A percentile compares a stretch with the other conserved stretches of the same genome.
These are phyloP conservation scores for Hemileccinum rubropunctum DNA, from an alignment of 768 basidiomycete genomes.

Conservation along the genomic window DNA sequence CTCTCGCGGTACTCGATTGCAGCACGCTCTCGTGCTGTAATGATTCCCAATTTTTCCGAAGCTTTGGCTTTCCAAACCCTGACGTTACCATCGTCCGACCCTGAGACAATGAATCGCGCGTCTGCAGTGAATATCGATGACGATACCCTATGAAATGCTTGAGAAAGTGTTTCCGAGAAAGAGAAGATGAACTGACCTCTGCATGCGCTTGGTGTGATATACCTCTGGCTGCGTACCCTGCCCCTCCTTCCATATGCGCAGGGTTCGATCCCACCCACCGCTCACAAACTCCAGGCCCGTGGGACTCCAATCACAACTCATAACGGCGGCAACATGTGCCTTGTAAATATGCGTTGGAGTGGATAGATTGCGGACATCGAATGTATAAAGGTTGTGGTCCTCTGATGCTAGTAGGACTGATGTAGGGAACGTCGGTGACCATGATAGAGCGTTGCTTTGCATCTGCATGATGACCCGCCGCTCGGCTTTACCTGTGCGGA, in stretches of 20 bases:
- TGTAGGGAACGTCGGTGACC: slow-evolving; percentile 97
- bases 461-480: slow-evolving; percentile 91
- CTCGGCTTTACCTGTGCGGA: slow-evolving; percentile 95
- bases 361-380: slow-evolving; percentile 84
- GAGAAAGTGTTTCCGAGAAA: background rate
- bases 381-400: slow-evolving; percentile 98
- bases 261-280: slow-evolving; percentile 94
- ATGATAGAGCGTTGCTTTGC: slow-evolving; percentile 85
- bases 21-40: slow-evolving; percentile 87
- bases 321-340: slow-evolving; percentile 94
- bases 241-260: slow-evolving; percentile 90
- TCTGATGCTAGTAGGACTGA: slow-evolving; percentile 92
- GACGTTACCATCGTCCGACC: slow-evolving; percentile 94
- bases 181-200: slow-evolving; percentile 52
- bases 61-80: slow-evolving; percentile 95
- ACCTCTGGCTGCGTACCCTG: slow-evolving; percentile 80
- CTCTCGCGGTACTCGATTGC: slow-evolving; percentile 90
- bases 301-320: slow-evolving; percentile 96
- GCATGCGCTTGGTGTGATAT: slow-evolving; percentile 99
- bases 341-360: slow-evolving; percentile 93
- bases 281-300: slow-evolving; percentile 95
- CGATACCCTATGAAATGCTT: slow-evolving; percentile 58
- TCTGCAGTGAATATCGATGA: slow-evolving; percentile 88
- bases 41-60: slow-evolving; percentile 85
- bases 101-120: slow-evolving; percentile 85